These are phyloP conservation scores for Candida sp. DNA, from an alignment of 1,139 yeast species.

Conservation along the genomic window DNA sequence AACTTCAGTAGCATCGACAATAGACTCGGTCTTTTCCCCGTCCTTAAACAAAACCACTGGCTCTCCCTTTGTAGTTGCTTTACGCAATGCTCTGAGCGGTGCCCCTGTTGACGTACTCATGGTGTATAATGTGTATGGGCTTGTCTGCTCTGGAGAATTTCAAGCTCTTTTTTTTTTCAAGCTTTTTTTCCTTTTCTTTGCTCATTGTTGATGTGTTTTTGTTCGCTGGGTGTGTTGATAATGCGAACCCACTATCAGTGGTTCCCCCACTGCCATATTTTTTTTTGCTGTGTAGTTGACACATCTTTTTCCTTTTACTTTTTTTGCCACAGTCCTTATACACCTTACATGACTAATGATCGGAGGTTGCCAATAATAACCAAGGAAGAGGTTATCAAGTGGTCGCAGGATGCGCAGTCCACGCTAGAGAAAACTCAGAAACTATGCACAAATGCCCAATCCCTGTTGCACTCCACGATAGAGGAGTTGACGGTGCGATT, in stretches of 20 bases:
- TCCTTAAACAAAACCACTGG: conserved; percentile 28
- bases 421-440: conserved; percentile 35
- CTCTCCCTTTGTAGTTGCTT: conserved; percentile 25
- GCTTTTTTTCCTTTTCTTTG: background rate
- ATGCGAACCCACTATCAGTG: background rate
- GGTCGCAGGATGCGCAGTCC: conserved; percentile 34
- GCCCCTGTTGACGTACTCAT: conserved; percentile 9
- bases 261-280: background rate
- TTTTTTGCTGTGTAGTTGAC: background rate
- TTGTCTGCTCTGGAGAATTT: background rate
- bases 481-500: conserved; percentile 24
- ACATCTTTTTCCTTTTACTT: background rate
- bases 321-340: background rate
- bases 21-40: conserved; percentile 21
- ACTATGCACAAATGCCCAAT: conserved; percentile 37
- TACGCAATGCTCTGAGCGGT: conserved; percentile 23
- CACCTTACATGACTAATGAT: conserved; percentile 6
- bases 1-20: conserved; percentile 41
- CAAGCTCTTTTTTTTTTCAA: background rate
- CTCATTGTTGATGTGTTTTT: conserved; percentile 1
- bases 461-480: conserved; percentile 27
- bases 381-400: conserved; percentile 16
- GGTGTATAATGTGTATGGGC: background rate
- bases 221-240: conserved; percentile 2
- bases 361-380: conserved; percentile 1